Percentiles rank a stretch among this genome's conserved stretches.
phyloP scores from a whole-genome alignment of 78 protist species.

The Dictyostelium intermedium region DNA sequence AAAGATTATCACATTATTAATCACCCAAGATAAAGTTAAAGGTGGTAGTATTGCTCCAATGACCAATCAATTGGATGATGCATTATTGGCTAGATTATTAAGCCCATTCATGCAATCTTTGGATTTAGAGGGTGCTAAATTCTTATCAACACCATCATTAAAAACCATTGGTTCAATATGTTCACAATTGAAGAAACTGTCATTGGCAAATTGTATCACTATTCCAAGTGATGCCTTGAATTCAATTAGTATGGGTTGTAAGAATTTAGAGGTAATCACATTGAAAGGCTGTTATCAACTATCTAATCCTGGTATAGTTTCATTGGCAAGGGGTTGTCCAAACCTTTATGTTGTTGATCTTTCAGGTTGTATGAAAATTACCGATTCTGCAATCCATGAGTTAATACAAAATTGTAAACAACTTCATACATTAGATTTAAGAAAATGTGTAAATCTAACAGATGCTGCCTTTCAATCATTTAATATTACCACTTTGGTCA shows the following conservation, averaged over 20 bases:
- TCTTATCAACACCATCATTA: neutral
- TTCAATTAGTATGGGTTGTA: conserved; percentile 20
- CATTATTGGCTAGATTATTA: neutral
- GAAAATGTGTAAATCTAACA: conserved; percentile 43
- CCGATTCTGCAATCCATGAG: conserved; percentile 54
- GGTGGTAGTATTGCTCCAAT: neutral
- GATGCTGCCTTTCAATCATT: conserved; percentile 68
- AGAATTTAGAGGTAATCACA: neutral
- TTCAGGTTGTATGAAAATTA: conserved; percentile 57
- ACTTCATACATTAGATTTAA: conserved; percentile 50
- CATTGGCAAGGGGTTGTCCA: conserved; percentile 44
- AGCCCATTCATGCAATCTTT: neutral
- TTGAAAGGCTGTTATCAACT: conserved; percentile 48
- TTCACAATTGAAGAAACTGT: conserved; percentile 2
- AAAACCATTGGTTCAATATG: conserved; percentile 25
- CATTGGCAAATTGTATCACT: conserved; percentile 37
- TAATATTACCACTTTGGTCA: conserved; percentile 1
- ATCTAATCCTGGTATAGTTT: conserved; percentile 9
- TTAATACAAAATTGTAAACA: conserved; percentile 8
- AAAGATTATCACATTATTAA: conserved; percentile 39
- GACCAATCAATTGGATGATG: conserved; percentile 41
- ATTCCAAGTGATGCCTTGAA: conserved; percentile 23
- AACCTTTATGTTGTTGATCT: conserved; percentile 39
- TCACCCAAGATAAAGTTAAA: conserved; percentile 39
- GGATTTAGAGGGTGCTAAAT: conserved; percentile 57